Conservation (phyloP, 2,329 filamentous ascomycete species). For the Shiraia bambusicola region DNA sequence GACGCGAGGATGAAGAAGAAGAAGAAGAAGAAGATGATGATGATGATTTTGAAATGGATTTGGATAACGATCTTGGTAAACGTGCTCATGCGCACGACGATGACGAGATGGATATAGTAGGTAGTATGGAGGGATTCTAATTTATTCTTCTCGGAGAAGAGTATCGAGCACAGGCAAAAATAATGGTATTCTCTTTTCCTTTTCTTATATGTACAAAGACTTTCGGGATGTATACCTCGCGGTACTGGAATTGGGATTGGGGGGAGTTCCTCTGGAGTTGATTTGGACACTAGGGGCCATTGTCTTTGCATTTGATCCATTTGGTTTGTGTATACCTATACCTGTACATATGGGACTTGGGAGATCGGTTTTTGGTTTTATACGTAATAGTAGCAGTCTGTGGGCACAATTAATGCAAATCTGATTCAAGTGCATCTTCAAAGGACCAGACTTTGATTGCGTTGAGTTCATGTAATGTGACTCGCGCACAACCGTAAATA, state of each 20-base stretch:
- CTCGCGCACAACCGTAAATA: no score
- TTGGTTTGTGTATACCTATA: neutral
- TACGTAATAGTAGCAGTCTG: no score
- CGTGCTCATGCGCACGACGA: conserved; percentile 2
- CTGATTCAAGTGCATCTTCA: no score
- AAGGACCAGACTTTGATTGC: no score
- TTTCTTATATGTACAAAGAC: neutral
- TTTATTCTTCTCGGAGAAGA: neutral
- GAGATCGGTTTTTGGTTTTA: no score
- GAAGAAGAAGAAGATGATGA: conserved; percentile 3
- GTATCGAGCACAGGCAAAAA: conserved; percentile 2
- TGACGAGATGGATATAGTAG: conserved; percentile 34
- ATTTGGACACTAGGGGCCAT: no score
- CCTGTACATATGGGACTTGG: neutral
- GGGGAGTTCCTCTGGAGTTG: no score
- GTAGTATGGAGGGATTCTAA: conserved; percentile 40
- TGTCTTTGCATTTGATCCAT: no score
- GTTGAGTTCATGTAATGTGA: no score
- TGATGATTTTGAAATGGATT: conserved; percentile 5
- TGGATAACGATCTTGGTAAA: neutral
- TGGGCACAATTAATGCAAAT: no score
- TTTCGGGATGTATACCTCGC: neutral
- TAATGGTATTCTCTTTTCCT: no score
- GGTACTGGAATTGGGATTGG: no score
- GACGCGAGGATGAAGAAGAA: conserved; percentile 5